Percentiles rank a stretch among this genome's conserved stretches.
Evolutionary conservation across 2,329 filamentous ascomycete genomes (phyloP).

Genomic region (Bipolaris cookei): DNA sequence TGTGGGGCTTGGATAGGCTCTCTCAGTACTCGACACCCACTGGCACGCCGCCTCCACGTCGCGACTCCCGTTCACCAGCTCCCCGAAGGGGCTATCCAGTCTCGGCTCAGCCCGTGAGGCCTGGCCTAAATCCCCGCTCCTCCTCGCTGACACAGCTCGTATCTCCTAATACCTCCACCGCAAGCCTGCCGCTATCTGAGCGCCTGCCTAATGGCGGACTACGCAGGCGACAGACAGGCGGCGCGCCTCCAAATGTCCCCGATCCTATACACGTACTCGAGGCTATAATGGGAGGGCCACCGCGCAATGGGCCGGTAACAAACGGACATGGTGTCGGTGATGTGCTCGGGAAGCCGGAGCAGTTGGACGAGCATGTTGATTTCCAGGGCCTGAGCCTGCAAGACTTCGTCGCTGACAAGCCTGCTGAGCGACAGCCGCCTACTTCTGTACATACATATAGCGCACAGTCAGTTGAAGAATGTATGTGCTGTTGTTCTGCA

Average conservation of each 20-base stretch:
- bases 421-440: conserved; percentile 39
- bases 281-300: conserved; percentile 59
- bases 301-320: conserved; percentile 29
- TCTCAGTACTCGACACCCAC: conserved; percentile 71
- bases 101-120: conserved; percentile 74
- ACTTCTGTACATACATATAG: conserved; percentile 57
- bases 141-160: conserved; percentile 77
- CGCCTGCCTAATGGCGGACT: conserved; percentile 71
- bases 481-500: conserved; percentile 58
- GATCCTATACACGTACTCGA: conserved; percentile 76
- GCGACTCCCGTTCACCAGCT: conserved; percentile 74
- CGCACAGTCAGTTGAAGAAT: conserved; percentile 72
- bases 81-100: conserved; percentile 71
- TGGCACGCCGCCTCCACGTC: conserved; percentile 65
- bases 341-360: conserved; percentile 52
- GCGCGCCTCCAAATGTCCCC: conserved; percentile 61
- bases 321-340: conserved; percentile 22
- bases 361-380: conserved; percentile 71
- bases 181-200: conserved; percentile 72
- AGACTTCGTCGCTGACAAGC: conserved; percentile 64
- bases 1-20: conserved; percentile 88
- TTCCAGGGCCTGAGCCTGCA: conserved; percentile 79
- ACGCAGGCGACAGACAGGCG: conserved; percentile 64
- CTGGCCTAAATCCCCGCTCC: conserved; percentile 70
- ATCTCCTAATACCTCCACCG: conserved; percentile 74